These are phyloP conservation scores for Coemansia sp. DNA, from an alignment of 192 early-diverging fungal genomes.

Conservation along the genomic window DNA sequence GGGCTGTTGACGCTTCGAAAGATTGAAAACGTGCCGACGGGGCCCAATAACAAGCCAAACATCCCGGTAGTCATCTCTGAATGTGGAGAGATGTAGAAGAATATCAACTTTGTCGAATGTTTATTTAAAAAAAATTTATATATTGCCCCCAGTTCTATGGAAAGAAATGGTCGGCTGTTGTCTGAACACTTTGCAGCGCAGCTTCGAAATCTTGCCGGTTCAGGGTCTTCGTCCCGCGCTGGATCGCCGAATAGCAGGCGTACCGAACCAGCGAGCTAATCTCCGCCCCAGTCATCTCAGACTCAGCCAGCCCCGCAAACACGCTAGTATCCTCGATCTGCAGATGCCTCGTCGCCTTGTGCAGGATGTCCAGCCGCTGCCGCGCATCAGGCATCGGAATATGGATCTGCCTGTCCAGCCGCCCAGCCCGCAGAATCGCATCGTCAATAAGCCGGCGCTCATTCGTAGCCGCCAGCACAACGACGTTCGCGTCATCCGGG, in stretches of 20 bases:
- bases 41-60: constrained; percentile 77
- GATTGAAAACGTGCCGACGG: constrained; percentile 76
- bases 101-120: too few species aligned
- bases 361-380: constrained; percentile 67
- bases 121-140: not conserved
- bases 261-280: constrained; percentile 31
- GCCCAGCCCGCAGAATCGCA: constrained; percentile 78
- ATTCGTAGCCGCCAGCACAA: constrained; percentile 88
- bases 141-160: not conserved
- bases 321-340: constrained; percentile 12
- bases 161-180: not conserved
- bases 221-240: constrained; percentile 9
- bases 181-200: constrained; percentile 6
- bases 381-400: constrained; percentile 60
- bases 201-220: constrained; percentile 10
- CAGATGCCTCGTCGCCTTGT: constrained; percentile 33
- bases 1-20: constrained; percentile 72
- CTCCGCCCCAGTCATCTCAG: constrained; percentile 37
- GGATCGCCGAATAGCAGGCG: constrained; percentile 45
- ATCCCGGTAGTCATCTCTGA: constrained; percentile 76
- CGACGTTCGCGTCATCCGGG: constrained; percentile 54
- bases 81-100: constrained; percentile 86
- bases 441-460: constrained; percentile 70
- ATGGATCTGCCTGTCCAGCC: constrained; percentile 76
- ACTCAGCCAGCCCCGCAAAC: constrained; percentile 11